Evolutionary conservation across 1,139 yeast genomes (phyloP).

Genomic region (Geotrichum klebahnii): DNA sequence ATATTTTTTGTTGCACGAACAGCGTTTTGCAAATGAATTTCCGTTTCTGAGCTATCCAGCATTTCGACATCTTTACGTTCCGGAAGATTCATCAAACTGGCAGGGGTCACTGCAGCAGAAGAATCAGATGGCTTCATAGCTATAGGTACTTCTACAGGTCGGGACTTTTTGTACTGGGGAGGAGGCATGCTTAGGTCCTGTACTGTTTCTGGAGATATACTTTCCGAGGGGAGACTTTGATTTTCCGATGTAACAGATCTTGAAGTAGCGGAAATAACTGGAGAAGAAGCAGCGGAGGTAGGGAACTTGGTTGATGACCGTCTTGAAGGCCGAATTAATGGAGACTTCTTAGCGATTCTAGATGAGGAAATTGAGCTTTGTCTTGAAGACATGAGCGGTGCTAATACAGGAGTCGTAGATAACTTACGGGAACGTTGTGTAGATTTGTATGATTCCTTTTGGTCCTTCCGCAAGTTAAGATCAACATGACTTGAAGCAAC

Average conservation of each 20-base stretch:
- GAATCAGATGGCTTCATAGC: slow-evolving; percentile 13
- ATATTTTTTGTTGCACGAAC: slow-evolving; percentile 30
- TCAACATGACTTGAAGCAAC: slow-evolving; percentile 38
- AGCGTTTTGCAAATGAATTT: slow-evolving; percentile 31
- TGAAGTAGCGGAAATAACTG: slow-evolving; percentile 20
- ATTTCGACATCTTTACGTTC: slow-evolving; percentile 23
- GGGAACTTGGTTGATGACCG: slow-evolving; percentile 17
- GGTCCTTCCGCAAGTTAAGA: slow-evolving; percentile 26
- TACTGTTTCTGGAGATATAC: slow-evolving; percentile 31
- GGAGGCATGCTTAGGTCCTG: slow-evolving; percentile 33
- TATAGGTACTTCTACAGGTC: neutral
- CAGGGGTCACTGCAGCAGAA: slow-evolving; percentile 42
- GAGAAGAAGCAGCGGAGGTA: slow-evolving; percentile 25
- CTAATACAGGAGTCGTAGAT: slow-evolving; percentile 21
- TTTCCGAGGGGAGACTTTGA: slow-evolving; percentile 24
- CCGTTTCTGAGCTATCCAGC: slow-evolving; percentile 24
- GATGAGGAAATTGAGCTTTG: slow-evolving; percentile 20
- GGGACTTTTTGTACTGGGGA: slow-evolving; percentile 26
- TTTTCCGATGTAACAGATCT: slow-evolving; percentile 14
- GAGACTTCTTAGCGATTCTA: slow-evolving; percentile 29
- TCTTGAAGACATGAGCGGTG: slow-evolving; percentile 16
- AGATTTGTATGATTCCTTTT: slow-evolving; percentile 8
- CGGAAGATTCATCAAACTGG: slow-evolving; percentile 44
- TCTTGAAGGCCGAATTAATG: slow-evolving; percentile 27
- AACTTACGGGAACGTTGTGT: neutral